Base-by-base conservation (phyloP, 2,329 filamentous ascomycete species). In the Curvularia verruculosa region DNA sequence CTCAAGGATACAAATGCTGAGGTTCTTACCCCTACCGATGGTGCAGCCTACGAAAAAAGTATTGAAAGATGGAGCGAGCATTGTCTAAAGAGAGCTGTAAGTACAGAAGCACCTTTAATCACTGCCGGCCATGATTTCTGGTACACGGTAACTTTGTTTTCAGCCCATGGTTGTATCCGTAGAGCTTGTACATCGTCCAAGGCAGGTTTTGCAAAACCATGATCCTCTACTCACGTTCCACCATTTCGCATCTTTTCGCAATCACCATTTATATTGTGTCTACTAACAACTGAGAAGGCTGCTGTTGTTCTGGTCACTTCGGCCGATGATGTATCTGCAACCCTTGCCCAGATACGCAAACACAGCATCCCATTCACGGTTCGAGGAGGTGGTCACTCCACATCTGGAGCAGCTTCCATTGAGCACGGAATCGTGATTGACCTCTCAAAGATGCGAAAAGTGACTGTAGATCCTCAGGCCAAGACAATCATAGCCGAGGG, bases 301-400 rank as follows among this genome's bases (percentile, higher is more conserved):
- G 65, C 61, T 46, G 69, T 72, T 7, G 60, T 72, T 4, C 59
- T 64, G 45, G 59, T 66, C 23, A 58, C 43, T 8, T 65, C 61
- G 1, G 46, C 66, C 15, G 45, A 59, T 21, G 68, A 72, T 28
- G 56, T 72, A 24, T 64, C 63, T 18, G 65, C 61, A 41, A 66
- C 64, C 2, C 58, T 75, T 1, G 58, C 56, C 3, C 67, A 70
- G 43, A 59, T 68, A 36, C 61, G 63, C 12, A 54, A 61, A 9
- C 47, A 74, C 52, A 61, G 66, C 5, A 76, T 86, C 39, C 79
- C 83, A 44, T 77, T 87, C 54, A 82, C 81, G 0, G 81, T 86
- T 34, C 79, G 79, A 54, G 81, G 84, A 13, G 85, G 85, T 18
- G 83, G 84, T 0, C 85, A 87, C 69, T 83, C 82, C 1, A 84